A percentile compares a stretch with the other conserved stretches of the same genome.
Evolutionary conservation across 306 rosid species (phyloP).

Genomic region (Psophocarpus tetragonolobus): DNA sequence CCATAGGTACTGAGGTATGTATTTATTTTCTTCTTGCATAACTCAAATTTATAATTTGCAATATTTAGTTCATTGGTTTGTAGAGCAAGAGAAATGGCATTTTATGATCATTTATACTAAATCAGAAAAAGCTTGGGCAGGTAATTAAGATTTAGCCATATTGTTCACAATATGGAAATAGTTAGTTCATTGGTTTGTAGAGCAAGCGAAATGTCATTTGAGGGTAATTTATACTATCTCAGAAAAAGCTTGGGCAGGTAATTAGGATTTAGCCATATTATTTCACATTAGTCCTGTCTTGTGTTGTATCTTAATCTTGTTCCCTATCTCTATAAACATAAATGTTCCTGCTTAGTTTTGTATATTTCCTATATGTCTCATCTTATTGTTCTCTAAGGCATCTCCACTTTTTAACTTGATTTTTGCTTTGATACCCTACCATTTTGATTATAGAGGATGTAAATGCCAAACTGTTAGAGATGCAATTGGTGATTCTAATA

Average conservation of each 20-base stretch:
- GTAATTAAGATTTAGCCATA: not conserved
- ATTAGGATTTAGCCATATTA: not conserved
- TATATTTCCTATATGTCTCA: not conserved
- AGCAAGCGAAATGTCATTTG: constrained; percentile 26
- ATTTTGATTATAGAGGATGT: not conserved
- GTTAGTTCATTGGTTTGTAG: constrained; percentile 10
- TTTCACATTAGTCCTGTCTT: not conserved
- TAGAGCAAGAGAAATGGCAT: constrained; percentile 28
- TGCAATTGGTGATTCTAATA: not conserved
- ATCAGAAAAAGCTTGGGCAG: not conserved
- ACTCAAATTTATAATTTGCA: constrained; percentile 1
- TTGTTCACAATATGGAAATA: too few species aligned
- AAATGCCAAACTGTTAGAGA: not conserved
- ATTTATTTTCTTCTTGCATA: not conserved
- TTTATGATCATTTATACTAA: constrained; percentile 14
- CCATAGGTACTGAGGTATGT: constrained; percentile 75
- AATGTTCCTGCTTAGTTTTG: not conserved
- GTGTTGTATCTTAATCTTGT: not conserved
- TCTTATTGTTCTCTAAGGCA: not conserved
- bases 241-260: not conserved
- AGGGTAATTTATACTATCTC: constrained; percentile 7
- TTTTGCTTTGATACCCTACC: not conserved
- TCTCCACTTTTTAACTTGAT: not conserved
- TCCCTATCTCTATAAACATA: not conserved
- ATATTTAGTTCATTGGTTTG: constrained; percentile 7